Evolutionary conservation across 257 asterid genomes (phyloP).

Genomic region (Solanum dulcamara): DNA sequence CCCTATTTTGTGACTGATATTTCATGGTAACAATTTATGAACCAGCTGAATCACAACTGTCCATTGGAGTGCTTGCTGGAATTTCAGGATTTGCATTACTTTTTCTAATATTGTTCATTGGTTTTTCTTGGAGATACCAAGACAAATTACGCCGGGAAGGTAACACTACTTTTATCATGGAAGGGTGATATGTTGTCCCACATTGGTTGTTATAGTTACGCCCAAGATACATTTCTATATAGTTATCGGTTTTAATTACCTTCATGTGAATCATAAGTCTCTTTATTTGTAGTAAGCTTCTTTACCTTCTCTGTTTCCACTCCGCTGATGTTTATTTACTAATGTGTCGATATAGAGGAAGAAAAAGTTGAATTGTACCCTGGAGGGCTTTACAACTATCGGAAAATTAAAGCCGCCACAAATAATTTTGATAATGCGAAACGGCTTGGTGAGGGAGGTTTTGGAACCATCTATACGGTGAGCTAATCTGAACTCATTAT

Average conservation of each 20-base stretch:
- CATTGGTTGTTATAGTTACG: not conserved
- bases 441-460: not conserved
- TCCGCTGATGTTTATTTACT: not conserved
- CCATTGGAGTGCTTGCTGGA: not conserved
- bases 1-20: not conserved
- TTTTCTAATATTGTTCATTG: not conserved
- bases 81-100: not conserved
- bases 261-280: not conserved
- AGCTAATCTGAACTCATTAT: not conserved
- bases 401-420: not conserved
- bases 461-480: not conserved
- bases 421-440: accelerated
- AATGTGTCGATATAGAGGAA: not conserved
- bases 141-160: not conserved
- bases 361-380: not conserved
- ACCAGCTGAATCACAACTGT: not conserved
- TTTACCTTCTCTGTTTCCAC: not conserved
- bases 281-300: not conserved
- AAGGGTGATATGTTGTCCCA: not conserved
- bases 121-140: not conserved
- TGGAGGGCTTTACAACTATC: not conserved
- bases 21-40: not conserved
- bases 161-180: not conserved
- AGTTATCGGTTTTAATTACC: not conserved
- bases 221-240: not conserved